These are phyloP conservation scores for Calonectria pauciramosa DNA, from an alignment of 2,329 filamentous ascomycete genomes.

Conservation along the genomic window DNA sequence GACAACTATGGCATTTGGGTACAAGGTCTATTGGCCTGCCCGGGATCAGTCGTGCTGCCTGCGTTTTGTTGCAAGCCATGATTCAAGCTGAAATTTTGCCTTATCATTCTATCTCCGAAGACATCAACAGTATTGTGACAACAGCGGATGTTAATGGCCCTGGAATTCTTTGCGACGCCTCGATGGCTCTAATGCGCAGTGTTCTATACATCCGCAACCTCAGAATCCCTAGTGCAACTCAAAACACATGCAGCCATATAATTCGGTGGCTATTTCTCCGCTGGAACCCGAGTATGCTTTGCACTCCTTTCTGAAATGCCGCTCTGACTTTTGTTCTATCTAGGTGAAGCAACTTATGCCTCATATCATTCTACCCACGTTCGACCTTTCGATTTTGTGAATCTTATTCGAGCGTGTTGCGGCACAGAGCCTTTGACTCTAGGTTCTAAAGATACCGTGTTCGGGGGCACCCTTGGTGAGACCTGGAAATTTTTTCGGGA, in stretches of 20 bases:
- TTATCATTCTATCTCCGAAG: slow-evolving; percentile 76
- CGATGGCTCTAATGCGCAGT: slow-evolving; percentile 78
- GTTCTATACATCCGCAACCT: slow-evolving; percentile 76
- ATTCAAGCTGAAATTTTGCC: slow-evolving; percentile 76
- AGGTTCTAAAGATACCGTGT: slow-evolving; percentile 50
- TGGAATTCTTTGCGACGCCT: slow-evolving; percentile 82
- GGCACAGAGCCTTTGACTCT: slow-evolving; percentile 60
- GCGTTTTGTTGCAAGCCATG: slow-evolving; percentile 78
- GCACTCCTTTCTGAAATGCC: background rate
- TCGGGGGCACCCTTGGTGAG: slow-evolving; percentile 64
- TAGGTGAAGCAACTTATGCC: slow-evolving; percentile 78
- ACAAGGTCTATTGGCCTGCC: slow-evolving; percentile 78
- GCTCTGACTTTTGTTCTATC: slow-evolving; percentile 21
- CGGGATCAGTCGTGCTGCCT: slow-evolving; percentile 81
- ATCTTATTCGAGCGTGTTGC: slow-evolving; percentile 78
- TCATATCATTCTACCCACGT: slow-evolving; percentile 74
- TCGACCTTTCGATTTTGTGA: slow-evolving; percentile 74
- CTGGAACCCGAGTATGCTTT: slow-evolving; percentile 83
- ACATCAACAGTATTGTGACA: slow-evolving; percentile 79
- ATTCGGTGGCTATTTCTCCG: slow-evolving; percentile 85
- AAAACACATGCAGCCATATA: slow-evolving; percentile 77
- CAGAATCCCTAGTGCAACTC: slow-evolving; percentile 77
- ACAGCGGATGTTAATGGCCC: slow-evolving; percentile 88
- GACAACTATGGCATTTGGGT: slow-evolving; percentile 81
- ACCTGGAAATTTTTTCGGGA: slow-evolving; percentile 61